Evolutionary conservation across 768 basidiomycete species (phyloP).

Genomic region (Lactifluus subvellereus): DNA sequence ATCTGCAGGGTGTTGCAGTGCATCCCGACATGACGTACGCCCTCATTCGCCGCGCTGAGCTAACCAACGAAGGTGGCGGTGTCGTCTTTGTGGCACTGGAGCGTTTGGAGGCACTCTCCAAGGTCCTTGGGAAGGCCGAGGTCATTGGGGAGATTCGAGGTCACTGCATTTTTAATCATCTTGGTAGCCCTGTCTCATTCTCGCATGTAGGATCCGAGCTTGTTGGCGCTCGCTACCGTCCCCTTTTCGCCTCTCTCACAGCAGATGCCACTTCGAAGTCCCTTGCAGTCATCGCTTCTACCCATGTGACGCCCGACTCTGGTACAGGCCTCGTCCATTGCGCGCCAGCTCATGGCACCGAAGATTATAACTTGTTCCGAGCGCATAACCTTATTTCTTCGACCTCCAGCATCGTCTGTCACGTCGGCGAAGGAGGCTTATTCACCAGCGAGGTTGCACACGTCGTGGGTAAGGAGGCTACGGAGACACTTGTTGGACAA

Average conservation of each 20-base stretch:
- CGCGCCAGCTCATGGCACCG: constrained; percentile 89
- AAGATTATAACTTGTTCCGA: constrained; percentile 83
- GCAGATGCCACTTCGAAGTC: constrained; percentile 1
- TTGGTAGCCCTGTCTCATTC: not conserved
- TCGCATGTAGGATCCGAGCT: constrained; percentile 42
- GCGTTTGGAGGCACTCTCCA: constrained; percentile 29
- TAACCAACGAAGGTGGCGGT: constrained; percentile 19
- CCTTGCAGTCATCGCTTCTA: constrained; percentile 51
- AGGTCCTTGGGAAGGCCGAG: constrained; percentile 35
- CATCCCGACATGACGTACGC: constrained; percentile 66
- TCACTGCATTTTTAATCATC: not conserved
- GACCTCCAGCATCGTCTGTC: constrained; percentile 56
- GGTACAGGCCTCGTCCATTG: constrained; percentile 95
- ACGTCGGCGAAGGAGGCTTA: constrained; percentile 72
- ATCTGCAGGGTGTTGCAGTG: constrained; percentile 77
- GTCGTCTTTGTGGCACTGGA: constrained; percentile 35
- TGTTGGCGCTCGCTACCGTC: constrained; percentile 52
- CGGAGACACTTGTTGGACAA: constrained; percentile 51
- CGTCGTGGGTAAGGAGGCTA: constrained; percentile 49
- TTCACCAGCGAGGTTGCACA: constrained; percentile 57
- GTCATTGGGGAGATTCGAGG: constrained; percentile 31
- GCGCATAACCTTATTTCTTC: constrained; percentile 42
- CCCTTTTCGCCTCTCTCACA: constrained; percentile 47
- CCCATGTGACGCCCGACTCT: constrained; percentile 79
- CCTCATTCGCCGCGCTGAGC: constrained; percentile 35